Evolutionary conservation across 176 grass and related monocot genomes (phyloP).

Genomic region (Carex cristatella): DNA sequence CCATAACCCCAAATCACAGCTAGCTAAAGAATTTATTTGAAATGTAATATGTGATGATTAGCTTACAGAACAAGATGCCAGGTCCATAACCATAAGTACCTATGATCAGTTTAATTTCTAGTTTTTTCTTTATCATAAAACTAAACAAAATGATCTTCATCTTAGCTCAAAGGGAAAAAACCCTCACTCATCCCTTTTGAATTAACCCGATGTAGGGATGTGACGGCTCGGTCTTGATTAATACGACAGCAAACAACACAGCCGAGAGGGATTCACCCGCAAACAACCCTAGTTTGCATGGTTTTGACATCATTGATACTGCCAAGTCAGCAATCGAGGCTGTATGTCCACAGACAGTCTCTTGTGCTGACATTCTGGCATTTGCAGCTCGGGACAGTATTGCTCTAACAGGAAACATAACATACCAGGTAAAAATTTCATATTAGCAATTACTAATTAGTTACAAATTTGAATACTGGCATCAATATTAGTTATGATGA

Average conservation of each 20-base stretch:
- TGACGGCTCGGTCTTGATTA: slow-evolving; percentile 48
- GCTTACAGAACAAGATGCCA: too few relatives aligned
- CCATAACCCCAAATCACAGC: too few relatives aligned
- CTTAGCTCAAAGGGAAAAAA: too few relatives aligned
- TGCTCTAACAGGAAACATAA: slow-evolving; percentile 38
- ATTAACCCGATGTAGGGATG: slow-evolving; percentile 26
- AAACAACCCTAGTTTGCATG: slow-evolving; percentile 51
- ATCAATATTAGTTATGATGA: neutral
- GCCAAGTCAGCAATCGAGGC: slow-evolving; percentile 47
- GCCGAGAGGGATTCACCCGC: slow-evolving; percentile 39
- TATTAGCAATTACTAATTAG: neutral
- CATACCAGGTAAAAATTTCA: slow-evolving; percentile 35
- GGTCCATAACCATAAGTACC: too few relatives aligned
- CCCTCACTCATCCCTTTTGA: too few relatives aligned
- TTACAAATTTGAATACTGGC: neutral
- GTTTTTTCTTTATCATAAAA: too few relatives aligned
- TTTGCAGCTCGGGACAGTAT: slow-evolving; percentile 53
- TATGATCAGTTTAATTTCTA: too few relatives aligned
- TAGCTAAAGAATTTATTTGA: too few relatives aligned
- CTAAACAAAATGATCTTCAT: neutral
- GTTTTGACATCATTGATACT: slow-evolving; percentile 36
- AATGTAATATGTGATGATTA: too few relatives aligned
- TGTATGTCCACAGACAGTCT: slow-evolving; percentile 37
- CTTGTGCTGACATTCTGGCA: slow-evolving; percentile 69
- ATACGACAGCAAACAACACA: slow-evolving; percentile 32